A percentile compares a stretch with the other conserved stretches of the same genome.
These are phyloP conservation scores for Tetradesmus obliquus DNA, from an alignment of 139 green algal genomes.

Conservation along the genomic window DNA sequence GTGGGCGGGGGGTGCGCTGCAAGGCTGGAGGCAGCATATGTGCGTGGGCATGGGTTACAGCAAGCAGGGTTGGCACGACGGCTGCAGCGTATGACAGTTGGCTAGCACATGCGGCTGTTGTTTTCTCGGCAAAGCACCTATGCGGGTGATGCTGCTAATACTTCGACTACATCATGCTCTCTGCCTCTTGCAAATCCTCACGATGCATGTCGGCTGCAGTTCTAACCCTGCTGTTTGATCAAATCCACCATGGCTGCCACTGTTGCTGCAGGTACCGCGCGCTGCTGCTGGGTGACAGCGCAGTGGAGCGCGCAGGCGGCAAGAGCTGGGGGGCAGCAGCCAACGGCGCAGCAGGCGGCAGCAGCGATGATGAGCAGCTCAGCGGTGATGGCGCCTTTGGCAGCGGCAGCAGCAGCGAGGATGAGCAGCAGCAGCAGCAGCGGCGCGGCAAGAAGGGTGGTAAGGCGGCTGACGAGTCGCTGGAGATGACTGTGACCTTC, in stretches of 20 bases:
- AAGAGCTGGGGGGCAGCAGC: constrained; percentile 65
- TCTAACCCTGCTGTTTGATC: neutral
- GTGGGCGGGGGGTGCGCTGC: neutral
- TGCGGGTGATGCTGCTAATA: too few species aligned
- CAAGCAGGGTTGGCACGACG: too few species aligned
- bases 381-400: neutral
- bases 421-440: constrained; percentile 30
- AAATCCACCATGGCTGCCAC: neutral
- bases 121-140: neutral
- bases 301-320: constrained; percentile 54
- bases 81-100: neutral
- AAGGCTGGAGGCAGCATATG: neutral
- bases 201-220: neutral
- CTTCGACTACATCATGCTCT: too few species aligned
- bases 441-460: neutral
- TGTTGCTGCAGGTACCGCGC: constrained; percentile 52
- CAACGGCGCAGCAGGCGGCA: constrained; percentile 1
- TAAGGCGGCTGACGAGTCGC: constrained; percentile 37
- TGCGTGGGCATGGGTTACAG: too few species aligned
- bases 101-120: neutral
- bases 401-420: constrained; percentile 30
- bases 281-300: constrained; percentile 56
- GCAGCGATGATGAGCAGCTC: constrained; percentile 38
- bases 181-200: too few species aligned
- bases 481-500: constrained; percentile 80